These are phyloP conservation scores for Pseudonitzschia delicatissima DNA, from an alignment of 108 stramenopile genomes.

Conservation along the genomic window DNA sequence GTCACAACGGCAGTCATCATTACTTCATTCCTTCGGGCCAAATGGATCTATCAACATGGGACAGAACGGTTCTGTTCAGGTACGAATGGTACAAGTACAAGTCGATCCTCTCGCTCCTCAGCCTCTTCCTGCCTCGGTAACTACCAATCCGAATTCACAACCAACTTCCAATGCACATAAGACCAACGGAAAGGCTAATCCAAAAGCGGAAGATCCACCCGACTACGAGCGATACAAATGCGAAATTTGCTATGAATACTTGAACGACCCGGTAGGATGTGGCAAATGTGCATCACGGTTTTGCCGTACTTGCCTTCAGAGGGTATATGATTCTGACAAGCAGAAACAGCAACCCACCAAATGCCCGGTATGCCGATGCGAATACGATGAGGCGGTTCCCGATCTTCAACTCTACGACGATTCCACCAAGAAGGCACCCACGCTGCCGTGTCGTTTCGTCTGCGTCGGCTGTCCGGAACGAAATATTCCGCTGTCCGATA, in stretches of 20 bases:
- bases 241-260: conserved; percentile 29
- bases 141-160: conserved; percentile 7
- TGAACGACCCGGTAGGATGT: conserved; percentile 33
- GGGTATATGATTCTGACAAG: conserved; percentile 7
- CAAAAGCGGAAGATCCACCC: not conserved
- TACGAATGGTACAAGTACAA: conserved; percentile 8
- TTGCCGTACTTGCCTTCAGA: conserved; percentile 24
- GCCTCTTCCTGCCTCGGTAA: not conserved
- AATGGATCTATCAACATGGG: not conserved
- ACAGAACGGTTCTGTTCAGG: not conserved
- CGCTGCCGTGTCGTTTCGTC: conserved; percentile 24
- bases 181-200: not conserved
- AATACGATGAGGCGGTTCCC: conserved; percentile 7
- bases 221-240: conserved; percentile 24
- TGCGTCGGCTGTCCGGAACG: conserved; percentile 16
- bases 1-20: not conserved
- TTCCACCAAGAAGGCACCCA: too few species aligned
- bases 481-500: conserved; percentile 5
- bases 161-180: not conserved
- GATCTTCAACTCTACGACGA: conserved; percentile 12
- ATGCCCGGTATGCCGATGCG: conserved; percentile 33
- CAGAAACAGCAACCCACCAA: conserved; percentile 10
- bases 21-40: not conserved
- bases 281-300: conserved; percentile 32
- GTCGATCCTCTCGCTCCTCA: conserved; percentile 8